A percentile compares a stretch with the other conserved stretches of the same genome.
phyloP scores from a whole-genome alignment of 2,329 filamentous ascomycete species.

The Hypocrella siamensis region DNA sequence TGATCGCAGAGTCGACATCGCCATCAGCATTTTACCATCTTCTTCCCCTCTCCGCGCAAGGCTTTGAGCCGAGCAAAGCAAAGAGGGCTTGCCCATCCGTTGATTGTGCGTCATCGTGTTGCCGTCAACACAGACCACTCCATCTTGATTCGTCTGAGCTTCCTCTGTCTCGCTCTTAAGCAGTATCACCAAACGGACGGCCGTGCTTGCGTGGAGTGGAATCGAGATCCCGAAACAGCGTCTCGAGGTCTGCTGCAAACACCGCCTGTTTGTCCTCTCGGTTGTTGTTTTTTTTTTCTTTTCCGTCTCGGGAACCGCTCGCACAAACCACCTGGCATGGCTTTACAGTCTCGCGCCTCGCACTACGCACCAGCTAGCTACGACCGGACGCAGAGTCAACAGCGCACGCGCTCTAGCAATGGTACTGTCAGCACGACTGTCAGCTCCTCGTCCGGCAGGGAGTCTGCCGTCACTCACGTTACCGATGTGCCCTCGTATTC shows the following conservation, averaged over 20 bases:
- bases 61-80: not conserved
- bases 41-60: no score
- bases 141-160: not conserved
- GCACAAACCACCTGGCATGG: constrained; percentile 21
- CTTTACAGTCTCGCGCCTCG: constrained; percentile 39
- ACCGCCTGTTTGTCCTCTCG: not conserved
- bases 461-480: constrained; percentile 68
- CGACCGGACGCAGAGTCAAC: constrained; percentile 25
- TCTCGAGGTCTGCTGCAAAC: constrained; percentile 1
- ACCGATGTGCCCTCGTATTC: constrained; percentile 88
- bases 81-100: no score
- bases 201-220: constrained; percentile 2
- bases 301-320: constrained; percentile 1
- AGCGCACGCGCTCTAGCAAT: constrained; percentile 60
- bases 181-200: not conserved
- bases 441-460: constrained; percentile 58
- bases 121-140: constrained; percentile 2
- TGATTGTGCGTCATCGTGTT: not conserved
- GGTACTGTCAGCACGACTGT: constrained; percentile 78
- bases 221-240: not conserved
- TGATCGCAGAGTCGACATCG: not conserved
- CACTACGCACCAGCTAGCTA: constrained; percentile 26
- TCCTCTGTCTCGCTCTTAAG: not conserved
- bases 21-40: constrained; percentile 1
- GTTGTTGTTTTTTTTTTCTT: not conserved